Base-by-base conservation (phyloP, 2,329 filamentous ascomycete species). In the Fusarium setosum region DNA sequence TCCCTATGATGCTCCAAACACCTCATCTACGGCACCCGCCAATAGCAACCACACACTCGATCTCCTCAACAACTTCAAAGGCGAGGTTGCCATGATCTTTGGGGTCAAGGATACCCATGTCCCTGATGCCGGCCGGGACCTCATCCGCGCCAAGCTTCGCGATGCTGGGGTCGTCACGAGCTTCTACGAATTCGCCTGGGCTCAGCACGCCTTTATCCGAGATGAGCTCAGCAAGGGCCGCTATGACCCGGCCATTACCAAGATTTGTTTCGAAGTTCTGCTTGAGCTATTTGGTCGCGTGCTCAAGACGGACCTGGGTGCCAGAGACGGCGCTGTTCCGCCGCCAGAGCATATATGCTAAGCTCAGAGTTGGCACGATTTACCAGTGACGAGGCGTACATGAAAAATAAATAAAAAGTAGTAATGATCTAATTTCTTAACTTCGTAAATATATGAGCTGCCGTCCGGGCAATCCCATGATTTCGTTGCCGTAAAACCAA, bases 151-250 rank as follows among this genome's bases (percentile, higher is more conserved):
- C 76, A 94, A 93, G 62, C 83, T 97, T 71, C 89, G 94, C 71
- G 92, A 93, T 20, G 88, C 89, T 6, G 91, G 90, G 10, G 86
- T 90, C 6, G 83, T 86, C 10, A 94, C 95, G 73, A 91, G 88
- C 74, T 97, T 93, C 76, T 93, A 96, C 79, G 94, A 97, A 80
- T 89, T 92, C 67, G 92, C 93, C n/a, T 95, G 93, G 88, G 94
- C 94, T 4, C 94, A 97, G 78, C 94, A 97, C 81, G 94, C 94
- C 6, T 97, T 97, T 75, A 96, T 97, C 76, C 86, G 94, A 17
- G 94, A 97, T 73, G 94, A 97, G 81, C 82, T 96, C 59, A 94
- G 91, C 77, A 97, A 97, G 80, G 94, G 94, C n/a, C 86, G 94
- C 23, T 97, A 97, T 74, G 94, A 97, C 75, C 92, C 94, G 1